Conservation (phyloP, 768 basidiomycete species). For the Trichaptum fuscoviolaceum region DNA sequence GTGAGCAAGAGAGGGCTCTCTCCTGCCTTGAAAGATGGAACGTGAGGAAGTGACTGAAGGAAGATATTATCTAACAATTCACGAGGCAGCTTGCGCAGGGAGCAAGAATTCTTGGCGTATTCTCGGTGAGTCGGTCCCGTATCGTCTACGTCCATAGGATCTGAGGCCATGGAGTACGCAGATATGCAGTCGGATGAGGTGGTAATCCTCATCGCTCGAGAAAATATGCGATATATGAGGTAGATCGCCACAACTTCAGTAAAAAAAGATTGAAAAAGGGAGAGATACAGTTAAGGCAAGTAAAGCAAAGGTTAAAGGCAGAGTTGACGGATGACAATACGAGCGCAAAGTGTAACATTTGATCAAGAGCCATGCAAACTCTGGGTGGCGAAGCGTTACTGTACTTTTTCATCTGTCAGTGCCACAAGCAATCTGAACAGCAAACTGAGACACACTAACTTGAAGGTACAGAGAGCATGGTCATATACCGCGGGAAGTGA, state of each 20-base stretch:
- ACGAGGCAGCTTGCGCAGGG: background rate
- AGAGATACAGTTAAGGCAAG: background rate
- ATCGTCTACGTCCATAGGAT: background rate
- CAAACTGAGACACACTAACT: too few relatives aligned
- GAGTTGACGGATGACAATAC: background rate
- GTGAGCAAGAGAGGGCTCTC: background rate
- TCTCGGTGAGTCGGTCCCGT: background rate
- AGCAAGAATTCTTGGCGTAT: background rate
- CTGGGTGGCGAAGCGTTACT: background rate
- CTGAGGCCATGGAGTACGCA: background rate
- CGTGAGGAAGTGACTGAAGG: background rate
- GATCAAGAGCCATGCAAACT: background rate
- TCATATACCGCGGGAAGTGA: too few relatives aligned
- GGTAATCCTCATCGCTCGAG: background rate
- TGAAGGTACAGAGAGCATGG: too few relatives aligned
- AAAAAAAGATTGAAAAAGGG: background rate
- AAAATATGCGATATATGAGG: background rate
- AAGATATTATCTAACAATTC: background rate
- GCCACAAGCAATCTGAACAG: too few relatives aligned
- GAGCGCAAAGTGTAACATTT: background rate
- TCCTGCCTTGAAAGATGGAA: slow-evolving; percentile 1
- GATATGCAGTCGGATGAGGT: background rate
- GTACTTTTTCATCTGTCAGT: too few relatives aligned
- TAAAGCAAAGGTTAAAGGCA: background rate
- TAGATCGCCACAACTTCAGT: background rate